These are phyloP conservation scores for Fusarium globosum DNA, from an alignment of 2,329 filamentous ascomycete species.

Conservation along the genomic window DNA sequence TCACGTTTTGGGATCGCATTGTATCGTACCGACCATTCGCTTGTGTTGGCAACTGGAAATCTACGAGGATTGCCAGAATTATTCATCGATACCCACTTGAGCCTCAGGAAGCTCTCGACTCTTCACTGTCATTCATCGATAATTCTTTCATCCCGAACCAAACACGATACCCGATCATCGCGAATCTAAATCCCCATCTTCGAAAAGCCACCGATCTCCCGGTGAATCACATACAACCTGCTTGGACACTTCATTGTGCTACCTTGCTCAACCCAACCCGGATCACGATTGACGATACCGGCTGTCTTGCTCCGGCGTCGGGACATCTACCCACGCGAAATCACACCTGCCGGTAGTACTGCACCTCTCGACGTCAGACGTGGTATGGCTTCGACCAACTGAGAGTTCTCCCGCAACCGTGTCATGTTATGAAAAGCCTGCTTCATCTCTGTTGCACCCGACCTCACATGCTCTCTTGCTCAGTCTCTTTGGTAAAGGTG, in stretches of 20 bases:
- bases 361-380: conserved; percentile 17
- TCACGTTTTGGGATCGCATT: conserved; percentile 21
- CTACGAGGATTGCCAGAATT: conserved; percentile 10
- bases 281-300: conserved; percentile 32
- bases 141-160: background rate
- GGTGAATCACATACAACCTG: conserved; percentile 6
- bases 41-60: conserved; percentile 18
- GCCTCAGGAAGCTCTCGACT: conserved; percentile 19
- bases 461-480: conserved; percentile 27
- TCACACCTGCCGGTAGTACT: conserved; percentile 25
- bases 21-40: conserved; percentile 9
- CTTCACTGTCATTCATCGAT: conserved; percentile 4
- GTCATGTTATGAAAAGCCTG: conserved; percentile 42
- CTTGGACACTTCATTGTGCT: conserved; percentile 33
- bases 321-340: conserved; percentile 23
- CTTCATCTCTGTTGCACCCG: conserved; percentile 37
- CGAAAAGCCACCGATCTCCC: background rate
- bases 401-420: conserved; percentile 30
- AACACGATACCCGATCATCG: background rate
- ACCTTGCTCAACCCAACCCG: conserved; percentile 35
- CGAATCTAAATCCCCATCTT: background rate
- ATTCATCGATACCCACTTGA: conserved; percentile 24
- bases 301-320: conserved; percentile 21
- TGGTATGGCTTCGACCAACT: conserved; percentile 43
- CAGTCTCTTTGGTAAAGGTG: conserved; percentile 39